A percentile compares a stretch with the other conserved stretches of the same genome.
Conservation (phyloP, 2,329 filamentous ascomycete species). For the Pseudogymnoascus sp. region DNA sequence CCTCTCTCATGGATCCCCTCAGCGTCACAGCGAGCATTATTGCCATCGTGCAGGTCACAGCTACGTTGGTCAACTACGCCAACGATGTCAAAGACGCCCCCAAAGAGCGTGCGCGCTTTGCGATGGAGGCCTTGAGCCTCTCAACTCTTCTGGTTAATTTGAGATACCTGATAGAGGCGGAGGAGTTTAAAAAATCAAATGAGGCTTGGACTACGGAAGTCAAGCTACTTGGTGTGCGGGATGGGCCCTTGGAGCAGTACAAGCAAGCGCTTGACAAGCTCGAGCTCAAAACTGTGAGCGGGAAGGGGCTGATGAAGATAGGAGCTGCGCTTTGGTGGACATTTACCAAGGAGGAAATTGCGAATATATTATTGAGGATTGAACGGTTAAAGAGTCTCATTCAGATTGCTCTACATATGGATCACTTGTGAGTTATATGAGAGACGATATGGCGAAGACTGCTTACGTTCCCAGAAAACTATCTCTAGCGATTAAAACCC, state of each 20-base stretch:
- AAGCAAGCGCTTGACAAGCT: background rate
- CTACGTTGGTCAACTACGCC: background rate
- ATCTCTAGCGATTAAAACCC: background rate
- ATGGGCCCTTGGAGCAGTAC: background rate
- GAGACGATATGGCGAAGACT: background rate
- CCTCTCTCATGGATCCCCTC: background rate
- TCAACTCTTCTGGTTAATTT: background rate
- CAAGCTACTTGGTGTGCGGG: background rate
- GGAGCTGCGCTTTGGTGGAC: background rate
- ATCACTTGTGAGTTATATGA: background rate
- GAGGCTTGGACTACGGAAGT: background rate
- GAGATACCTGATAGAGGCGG: background rate
- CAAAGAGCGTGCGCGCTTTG: background rate
- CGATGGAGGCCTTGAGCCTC: background rate
- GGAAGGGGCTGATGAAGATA: background rate
- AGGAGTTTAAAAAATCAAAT: background rate
- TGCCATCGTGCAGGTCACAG: conserved; percentile 9
- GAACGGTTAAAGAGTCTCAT: background rate
- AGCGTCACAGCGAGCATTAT: background rate
- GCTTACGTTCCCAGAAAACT: background rate
- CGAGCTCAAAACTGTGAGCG: background rate
- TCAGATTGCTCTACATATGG: background rate
- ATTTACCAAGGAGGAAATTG: background rate
- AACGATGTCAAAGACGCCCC: conserved; percentile 10
- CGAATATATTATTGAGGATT: background rate